phyloP scores from a whole-genome alignment of 2,329 filamentous ascomycete species.

The Xylariales sp. region DNA sequence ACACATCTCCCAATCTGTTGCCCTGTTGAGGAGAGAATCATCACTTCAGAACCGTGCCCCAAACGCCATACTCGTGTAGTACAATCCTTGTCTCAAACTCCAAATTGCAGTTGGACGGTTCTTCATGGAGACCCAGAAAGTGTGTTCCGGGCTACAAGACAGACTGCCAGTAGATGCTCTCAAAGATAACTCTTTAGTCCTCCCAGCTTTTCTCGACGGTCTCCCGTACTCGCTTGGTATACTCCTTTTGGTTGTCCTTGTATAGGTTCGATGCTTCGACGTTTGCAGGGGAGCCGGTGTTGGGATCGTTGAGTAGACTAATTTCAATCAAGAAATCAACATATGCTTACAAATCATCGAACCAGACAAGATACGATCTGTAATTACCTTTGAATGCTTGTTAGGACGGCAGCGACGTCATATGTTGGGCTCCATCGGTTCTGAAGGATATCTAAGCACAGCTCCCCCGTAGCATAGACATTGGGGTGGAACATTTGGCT shows the following conservation, averaged over 20 bases:
- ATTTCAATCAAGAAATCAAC: not conserved
- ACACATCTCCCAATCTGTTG: too few relatives aligned
- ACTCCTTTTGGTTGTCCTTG: constrained; percentile 96
- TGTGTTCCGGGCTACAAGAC: too few relatives aligned
- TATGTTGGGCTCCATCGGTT: constrained; percentile 99
- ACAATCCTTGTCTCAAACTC: too few relatives aligned
- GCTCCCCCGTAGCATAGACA: constrained; percentile 93
- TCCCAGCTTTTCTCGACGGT: constrained; percentile 99
- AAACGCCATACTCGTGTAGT: too few relatives aligned
- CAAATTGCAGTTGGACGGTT: too few relatives aligned
- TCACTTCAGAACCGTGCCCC: too few relatives aligned
- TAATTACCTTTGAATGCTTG: constrained; percentile 87
- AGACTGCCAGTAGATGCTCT: too few relatives aligned
- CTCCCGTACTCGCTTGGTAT: constrained; percentile 89
- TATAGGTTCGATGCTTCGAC: constrained; percentile 97
- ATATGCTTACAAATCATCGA: not conserved
- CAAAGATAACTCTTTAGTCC: too few relatives aligned
- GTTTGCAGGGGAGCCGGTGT: constrained; percentile 96
- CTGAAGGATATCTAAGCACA: constrained; percentile 94
- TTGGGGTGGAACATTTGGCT: constrained; percentile 99
- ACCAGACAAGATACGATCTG: too few relatives aligned
- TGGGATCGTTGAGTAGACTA: constrained; percentile 94
- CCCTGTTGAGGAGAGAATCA: too few relatives aligned
- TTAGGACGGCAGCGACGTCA: constrained; percentile 94
- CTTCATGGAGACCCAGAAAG: too few relatives aligned